A percentile compares a stretch with the other conserved stretches of the same genome.
These are phyloP conservation scores for Purpureocillium takamizusanense DNA, from an alignment of 2,329 filamentous ascomycete genomes.

Conservation along the genomic window DNA sequence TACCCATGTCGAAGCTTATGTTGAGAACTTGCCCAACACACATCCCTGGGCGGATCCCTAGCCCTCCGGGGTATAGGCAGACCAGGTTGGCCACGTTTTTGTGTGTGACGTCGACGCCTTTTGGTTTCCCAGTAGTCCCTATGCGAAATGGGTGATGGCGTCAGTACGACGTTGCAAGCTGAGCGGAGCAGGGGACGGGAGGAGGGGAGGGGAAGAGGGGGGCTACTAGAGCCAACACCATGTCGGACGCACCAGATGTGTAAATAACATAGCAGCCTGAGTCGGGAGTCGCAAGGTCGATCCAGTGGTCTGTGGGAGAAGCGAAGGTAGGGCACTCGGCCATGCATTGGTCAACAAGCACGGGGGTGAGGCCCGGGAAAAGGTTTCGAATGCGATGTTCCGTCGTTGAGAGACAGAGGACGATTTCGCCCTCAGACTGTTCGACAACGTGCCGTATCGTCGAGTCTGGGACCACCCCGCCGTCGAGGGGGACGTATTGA, in stretches of 20 bases:
- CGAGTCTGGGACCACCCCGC: constrained; percentile 38
- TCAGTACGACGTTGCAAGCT: constrained; percentile 1
- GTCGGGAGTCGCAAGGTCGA: constrained; percentile 24
- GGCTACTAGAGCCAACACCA: neutral
- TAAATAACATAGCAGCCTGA: constrained; percentile 41
- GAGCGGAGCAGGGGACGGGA: too few relatives aligned
- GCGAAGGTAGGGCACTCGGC: neutral
- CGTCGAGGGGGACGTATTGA: constrained; percentile 52
- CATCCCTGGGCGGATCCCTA: constrained; percentile 39
- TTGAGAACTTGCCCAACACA: constrained; percentile 47
- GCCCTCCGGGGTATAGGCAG: constrained; percentile 37
- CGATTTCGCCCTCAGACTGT: constrained; percentile 32
- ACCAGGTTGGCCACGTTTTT: constrained; percentile 45
- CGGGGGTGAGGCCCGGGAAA: constrained; percentile 11
- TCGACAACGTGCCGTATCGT: constrained; percentile 39
- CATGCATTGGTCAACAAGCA: constrained; percentile 19
- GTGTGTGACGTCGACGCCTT: constrained; percentile 50
- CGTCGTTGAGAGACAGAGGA: constrained; percentile 37
- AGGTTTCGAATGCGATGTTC: constrained; percentile 21
- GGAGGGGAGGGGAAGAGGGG: neutral
- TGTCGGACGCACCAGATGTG: constrained; percentile 34
- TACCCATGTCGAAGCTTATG: constrained; percentile 54
- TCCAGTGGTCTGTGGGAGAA: constrained; percentile 7
- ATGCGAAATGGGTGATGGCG: neutral
- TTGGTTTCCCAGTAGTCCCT: constrained; percentile 47